Conservation (phyloP, 805 yeast genomes). For the Monosporozyma aerobia region DNA sequence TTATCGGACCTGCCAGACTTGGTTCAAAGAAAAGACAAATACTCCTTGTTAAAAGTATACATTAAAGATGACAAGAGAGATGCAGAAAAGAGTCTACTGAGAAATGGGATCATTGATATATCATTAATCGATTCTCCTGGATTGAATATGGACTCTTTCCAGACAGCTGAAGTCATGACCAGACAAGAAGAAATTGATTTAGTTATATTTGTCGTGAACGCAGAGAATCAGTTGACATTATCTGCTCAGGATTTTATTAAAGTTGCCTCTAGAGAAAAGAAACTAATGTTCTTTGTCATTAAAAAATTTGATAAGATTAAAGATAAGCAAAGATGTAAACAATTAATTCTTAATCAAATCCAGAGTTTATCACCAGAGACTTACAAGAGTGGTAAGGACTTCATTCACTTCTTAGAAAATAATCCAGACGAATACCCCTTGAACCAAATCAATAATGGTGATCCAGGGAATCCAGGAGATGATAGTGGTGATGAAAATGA, state of each 20-base stretch:
- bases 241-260: slow-evolving; percentile 91
- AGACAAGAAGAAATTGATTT: slow-evolving; percentile 95
- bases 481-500: slow-evolving; percentile 25
- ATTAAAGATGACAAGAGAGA: slow-evolving; percentile 59
- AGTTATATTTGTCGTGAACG: slow-evolving; percentile 91
- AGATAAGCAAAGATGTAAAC: slow-evolving; percentile 71
- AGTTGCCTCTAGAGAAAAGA: slow-evolving; percentile 83
- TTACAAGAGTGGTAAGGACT: slow-evolving; percentile 75
- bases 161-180: slow-evolving; percentile 89
- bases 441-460: slow-evolving; percentile 10
- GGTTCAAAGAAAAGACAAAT: slow-evolving; percentile 66
- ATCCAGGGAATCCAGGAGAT: slow-evolving; percentile 29
- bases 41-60: slow-evolving; percentile 67
- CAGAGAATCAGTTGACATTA: slow-evolving; percentile 90
- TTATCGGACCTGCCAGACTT: slow-evolving; percentile 54
- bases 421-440: slow-evolving; percentile 31
- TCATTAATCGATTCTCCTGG: slow-evolving; percentile 97
- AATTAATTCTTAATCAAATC: slow-evolving; percentile 75
- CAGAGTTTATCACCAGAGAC: slow-evolving; percentile 83
- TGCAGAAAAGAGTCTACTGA: slow-evolving; percentile 57
- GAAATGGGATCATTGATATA: slow-evolving; percentile 88
- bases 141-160: slow-evolving; percentile 81
- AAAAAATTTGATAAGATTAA: slow-evolving; percentile 82
- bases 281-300: slow-evolving; percentile 86
- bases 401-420: slow-evolving; percentile 71